These are phyloP conservation scores for Tetrapyrgos nigripes DNA, from an alignment of 1,284 basidiomycete genomes.

Conservation along the genomic window DNA sequence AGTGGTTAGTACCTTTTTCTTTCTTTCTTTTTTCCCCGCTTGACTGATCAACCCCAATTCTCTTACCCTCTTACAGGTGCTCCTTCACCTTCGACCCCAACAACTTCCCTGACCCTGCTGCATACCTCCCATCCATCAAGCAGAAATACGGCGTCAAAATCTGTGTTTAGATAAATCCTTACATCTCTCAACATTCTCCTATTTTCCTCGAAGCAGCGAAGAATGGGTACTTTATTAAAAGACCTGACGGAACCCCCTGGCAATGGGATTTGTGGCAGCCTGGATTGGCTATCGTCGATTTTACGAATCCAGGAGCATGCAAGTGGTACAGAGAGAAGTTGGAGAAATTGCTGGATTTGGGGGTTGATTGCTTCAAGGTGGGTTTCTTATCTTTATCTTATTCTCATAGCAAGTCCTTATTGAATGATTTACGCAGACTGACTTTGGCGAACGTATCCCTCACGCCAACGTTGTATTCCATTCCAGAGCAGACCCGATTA, in stretches of 20 bases:
- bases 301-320: slow-evolving; percentile 73
- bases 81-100: slow-evolving; percentile 81
- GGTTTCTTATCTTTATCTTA: slow-evolving; percentile 1
- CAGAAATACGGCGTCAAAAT: slow-evolving; percentile 73
- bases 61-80: no score
- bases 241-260: slow-evolving; percentile 74
- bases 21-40: not conserved
- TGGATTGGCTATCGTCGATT: slow-evolving; percentile 70
- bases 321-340: slow-evolving; percentile 73
- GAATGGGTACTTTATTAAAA: slow-evolving; percentile 73
- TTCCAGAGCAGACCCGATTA: slow-evolving; percentile 74
- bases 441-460: slow-evolving; percentile 74
- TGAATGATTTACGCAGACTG: slow-evolving; percentile 50
- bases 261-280: slow-evolving; percentile 83
- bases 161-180: slow-evolving; percentile 79
- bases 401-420: slow-evolving; percentile 1
- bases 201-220: slow-evolving; percentile 74
- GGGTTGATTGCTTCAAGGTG: slow-evolving; percentile 77
- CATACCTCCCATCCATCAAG: slow-evolving; percentile 73
- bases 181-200: slow-evolving; percentile 71
- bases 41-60: not conserved
- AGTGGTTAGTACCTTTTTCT: slow-evolving; percentile 62
- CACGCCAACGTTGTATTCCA: slow-evolving; percentile 67
- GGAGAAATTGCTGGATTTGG: slow-evolving; percentile 65
- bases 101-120: slow-evolving; percentile 74